A percentile compares a stretch with the other conserved stretches of the same genome.
Conservation (phyloP, 345 rosid species). For the Diplotaxis tenuifolia region DNA sequence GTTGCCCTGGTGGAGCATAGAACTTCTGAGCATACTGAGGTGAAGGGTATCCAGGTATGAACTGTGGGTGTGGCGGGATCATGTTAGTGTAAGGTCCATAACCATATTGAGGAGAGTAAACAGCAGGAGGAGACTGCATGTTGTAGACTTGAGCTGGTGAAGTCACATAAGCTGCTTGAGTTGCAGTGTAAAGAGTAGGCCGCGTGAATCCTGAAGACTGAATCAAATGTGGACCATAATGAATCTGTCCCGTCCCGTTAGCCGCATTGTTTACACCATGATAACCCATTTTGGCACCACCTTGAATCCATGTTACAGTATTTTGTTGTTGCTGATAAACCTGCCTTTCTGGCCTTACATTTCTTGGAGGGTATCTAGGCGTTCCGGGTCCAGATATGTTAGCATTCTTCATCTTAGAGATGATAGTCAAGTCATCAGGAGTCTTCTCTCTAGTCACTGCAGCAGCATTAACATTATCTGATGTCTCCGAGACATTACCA, state of each 20-base stretch:
- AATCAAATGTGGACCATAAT: conserved; percentile 42
- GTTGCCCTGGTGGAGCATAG: conserved; percentile 51
- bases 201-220: conserved; percentile 58
- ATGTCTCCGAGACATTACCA: conserved; percentile 29
- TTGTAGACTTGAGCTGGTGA: conserved; percentile 46
- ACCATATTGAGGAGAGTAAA: conserved; percentile 48
- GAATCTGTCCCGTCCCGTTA: conserved; percentile 39
- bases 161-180: conserved; percentile 40
- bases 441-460: conserved; percentile 14
- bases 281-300: conserved; percentile 31
- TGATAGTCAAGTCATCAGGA: conserved; percentile 28
- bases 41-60: conserved; percentile 47
- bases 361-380: conserved; percentile 34
- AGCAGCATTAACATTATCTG: conserved; percentile 32
- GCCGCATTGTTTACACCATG: conserved; percentile 32
- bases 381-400: conserved; percentile 38
- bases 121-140: conserved; percentile 39
- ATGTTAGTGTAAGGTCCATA: conserved; percentile 44
- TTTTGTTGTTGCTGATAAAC: conserved; percentile 37
- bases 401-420: conserved; percentile 40
- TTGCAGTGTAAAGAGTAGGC: conserved; percentile 41
- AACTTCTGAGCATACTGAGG: conserved; percentile 47
- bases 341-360: conserved; percentile 32
- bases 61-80: conserved; percentile 36
- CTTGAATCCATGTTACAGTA: conserved; percentile 42